Base-by-base conservation (phyloP, 495 filamentous ascomycete genomes). In the Penicillium angulare region DNA sequence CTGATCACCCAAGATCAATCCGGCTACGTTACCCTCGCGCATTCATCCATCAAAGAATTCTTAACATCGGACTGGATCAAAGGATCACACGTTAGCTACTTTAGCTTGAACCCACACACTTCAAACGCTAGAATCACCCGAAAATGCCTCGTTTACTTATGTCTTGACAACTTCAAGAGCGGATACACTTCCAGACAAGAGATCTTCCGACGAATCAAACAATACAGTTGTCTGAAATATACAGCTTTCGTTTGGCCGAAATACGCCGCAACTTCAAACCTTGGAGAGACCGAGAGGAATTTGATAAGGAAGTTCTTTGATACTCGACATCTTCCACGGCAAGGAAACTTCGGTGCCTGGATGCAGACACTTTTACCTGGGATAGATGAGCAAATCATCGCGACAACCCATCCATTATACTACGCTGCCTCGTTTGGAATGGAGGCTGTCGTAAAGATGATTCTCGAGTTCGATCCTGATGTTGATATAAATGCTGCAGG, bases 381-480 rank as follows among this genome's bases (percentile, higher is more conserved):
- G 4, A 23, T 31, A 5, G 35, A 55, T 27, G 17, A 15, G 10
- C 10, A 12, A 0, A 40, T 38, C 13, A 61, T 64, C 32, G 52
- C 61, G 13, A 43, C 10, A 7, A 61, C 61, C 0, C 52, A 64
- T 10, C 61, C 61, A 2, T 40, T 64, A 3, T 64, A 64, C 33
- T 64, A 64, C 31, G 60, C 60, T 2, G 49, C 54, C 9, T 64
- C 60, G 1, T 64, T 57, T 39, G 60, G 60, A 0, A 55, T 64
- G 53, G 18, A 39, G 7, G 44, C 57, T 22, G 60, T 64, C 5
- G 49, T 64, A 27, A 49, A 57, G 18, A 47, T 55, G 18, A 53
- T 64, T 16, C 48, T 64, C 2, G 41, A 16, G 17, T 52, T 57
- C 9, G 53, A 57, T 20, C 48, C 51, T 1, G 34, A 44, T 17